A percentile compares a stretch with the other conserved stretches of the same genome.
phyloP scores from a whole-genome alignment of 2,329 filamentous ascomycete species.

The Neoscytalidium dimidiatum region DNA sequence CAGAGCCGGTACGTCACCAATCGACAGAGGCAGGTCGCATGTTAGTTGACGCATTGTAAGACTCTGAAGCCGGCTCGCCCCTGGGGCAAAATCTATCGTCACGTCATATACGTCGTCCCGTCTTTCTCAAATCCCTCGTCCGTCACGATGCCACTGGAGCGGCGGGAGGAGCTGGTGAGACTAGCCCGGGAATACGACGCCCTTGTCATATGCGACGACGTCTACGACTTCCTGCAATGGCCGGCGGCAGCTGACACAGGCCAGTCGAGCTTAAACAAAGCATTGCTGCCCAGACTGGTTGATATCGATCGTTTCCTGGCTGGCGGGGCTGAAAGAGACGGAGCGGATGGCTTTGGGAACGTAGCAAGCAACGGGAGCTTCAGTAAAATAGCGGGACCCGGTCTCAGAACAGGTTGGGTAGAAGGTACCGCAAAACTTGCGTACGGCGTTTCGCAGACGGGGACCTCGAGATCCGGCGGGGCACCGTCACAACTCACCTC shows the following conservation, averaged over 20 bases:
- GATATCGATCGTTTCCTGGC: constrained; percentile 75
- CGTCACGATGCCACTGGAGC: constrained; percentile 72
- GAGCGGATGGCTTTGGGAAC: constrained; percentile 70
- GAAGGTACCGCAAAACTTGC: constrained; percentile 68
- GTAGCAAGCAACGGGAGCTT: constrained; percentile 86
- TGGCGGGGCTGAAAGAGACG: constrained; percentile 50
- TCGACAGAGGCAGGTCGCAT: neutral
- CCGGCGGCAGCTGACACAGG: constrained; percentile 41
- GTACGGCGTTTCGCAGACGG: constrained; percentile 61
- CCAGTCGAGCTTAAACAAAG: constrained; percentile 37
- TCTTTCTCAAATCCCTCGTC: constrained; percentile 88
- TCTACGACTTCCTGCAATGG: constrained; percentile 94
- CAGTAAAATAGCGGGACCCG: constrained; percentile 82
- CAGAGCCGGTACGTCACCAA: constrained; percentile 43
- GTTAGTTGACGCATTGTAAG: constrained; percentile 31
- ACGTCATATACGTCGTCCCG: constrained; percentile 86
- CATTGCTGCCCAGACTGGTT: constrained; percentile 68
- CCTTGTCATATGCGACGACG: constrained; percentile 84
- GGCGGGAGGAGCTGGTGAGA: constrained; percentile 69
- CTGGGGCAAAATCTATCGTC: constrained; percentile 77
- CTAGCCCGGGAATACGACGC: constrained; percentile 79
- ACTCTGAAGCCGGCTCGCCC: constrained; percentile 60
- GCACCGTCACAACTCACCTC: constrained; percentile 62
- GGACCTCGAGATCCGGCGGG: constrained; percentile 60
- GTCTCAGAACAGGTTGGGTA: constrained; percentile 83